phyloP scores from a whole-genome alignment of 176 grass and related monocot species.

The maize (Zea mays) region DNA sequence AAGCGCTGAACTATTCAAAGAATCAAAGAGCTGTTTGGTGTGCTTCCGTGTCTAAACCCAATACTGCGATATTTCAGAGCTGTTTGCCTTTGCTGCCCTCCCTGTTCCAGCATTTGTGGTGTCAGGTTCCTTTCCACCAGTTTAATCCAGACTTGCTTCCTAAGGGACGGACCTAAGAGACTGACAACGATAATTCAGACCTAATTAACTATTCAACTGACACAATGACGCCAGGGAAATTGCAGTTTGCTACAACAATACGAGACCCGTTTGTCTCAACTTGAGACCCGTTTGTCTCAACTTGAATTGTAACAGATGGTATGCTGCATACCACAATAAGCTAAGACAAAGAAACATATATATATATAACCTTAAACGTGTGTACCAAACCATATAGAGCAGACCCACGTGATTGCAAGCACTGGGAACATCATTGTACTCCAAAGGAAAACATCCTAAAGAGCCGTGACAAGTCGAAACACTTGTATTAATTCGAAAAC shows the following conservation, averaged over 20 bases:
- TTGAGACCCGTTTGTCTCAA: background rate
- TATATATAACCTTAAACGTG: background rate
- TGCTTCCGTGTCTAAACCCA: background rate
- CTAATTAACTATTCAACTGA: constrained; percentile 13
- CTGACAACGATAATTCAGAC: constrained; percentile 21
- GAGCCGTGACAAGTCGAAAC: background rate
- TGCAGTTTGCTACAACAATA: background rate
- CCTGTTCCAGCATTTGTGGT: background rate
- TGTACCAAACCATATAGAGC: background rate
- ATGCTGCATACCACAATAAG: background rate
- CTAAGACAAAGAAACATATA: background rate
- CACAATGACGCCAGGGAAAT: constrained; percentile 1
- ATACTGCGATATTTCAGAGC: background rate
- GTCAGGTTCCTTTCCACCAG: constrained; percentile 29
- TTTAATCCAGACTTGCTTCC: constrained; percentile 28
- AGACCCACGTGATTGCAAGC: background rate
- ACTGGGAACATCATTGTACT: background rate
- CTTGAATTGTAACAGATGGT: background rate
- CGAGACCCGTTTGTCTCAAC: background rate
- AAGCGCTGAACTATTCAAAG: background rate
- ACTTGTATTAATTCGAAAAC: background rate
- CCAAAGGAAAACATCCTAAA: background rate
- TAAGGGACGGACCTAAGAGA: background rate
- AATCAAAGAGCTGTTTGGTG: constrained; percentile 3
- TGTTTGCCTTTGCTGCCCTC: background rate